Percentiles rank a stretch among this genome's conserved stretches.
Evolutionary conservation across 306 rosid species (phyloP).

Genomic region (Purshia tridentata): DNA sequence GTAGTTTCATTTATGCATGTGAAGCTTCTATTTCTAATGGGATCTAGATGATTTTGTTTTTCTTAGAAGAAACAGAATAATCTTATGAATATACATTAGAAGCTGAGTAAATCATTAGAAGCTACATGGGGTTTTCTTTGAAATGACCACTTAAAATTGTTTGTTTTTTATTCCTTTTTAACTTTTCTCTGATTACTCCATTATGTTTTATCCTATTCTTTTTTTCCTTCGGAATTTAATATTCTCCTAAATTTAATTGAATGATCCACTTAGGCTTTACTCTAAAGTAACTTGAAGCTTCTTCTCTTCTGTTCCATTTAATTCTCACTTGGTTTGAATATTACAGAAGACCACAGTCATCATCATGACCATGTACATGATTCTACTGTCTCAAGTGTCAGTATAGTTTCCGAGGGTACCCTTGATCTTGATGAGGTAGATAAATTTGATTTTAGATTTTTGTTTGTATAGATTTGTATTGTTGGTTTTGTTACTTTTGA

Average conservation of each 20-base stretch:
- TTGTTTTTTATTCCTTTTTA: background rate
- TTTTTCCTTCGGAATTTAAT: background rate
- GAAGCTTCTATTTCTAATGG: background rate
- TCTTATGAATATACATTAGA: background rate
- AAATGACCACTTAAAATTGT: background rate
- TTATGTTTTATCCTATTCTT: background rate
- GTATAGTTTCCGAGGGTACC: slow-evolving; percentile 77
- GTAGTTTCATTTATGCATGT: background rate
- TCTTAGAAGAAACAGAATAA: too few species aligned
- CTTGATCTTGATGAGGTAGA: slow-evolving; percentile 88
- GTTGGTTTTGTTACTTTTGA: background rate
- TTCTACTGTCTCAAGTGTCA: slow-evolving; percentile 76
- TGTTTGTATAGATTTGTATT: background rate
- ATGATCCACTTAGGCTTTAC: background rate
- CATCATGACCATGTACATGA: slow-evolving; percentile 72
- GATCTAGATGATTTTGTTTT: background rate
- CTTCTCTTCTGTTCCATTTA: slow-evolving; percentile 8
- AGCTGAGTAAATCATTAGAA: background rate
- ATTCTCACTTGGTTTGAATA: slow-evolving; percentile 23
- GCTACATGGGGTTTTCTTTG: background rate
- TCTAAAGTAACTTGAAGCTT: background rate
- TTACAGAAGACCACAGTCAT: slow-evolving; percentile 55
- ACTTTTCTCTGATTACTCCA: background rate
- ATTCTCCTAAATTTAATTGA: background rate
- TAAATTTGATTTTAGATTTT: background rate